These are phyloP conservation scores for Melampsora larici-populina DNA, from an alignment of 1,284 basidiomycete genomes.

Conservation along the genomic window DNA sequence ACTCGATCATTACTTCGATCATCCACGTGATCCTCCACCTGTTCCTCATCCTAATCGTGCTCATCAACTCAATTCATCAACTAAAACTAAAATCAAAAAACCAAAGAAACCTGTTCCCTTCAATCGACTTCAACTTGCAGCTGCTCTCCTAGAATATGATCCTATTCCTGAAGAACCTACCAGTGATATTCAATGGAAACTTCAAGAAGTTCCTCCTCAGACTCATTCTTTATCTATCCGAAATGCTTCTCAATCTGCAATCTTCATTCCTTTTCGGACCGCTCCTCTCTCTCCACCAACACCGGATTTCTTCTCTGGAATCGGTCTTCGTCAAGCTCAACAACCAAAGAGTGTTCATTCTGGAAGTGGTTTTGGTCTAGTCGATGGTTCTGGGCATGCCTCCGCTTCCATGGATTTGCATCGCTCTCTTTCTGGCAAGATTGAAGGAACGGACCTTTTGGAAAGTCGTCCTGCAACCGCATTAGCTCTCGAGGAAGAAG, in stretches of 20 bases:
- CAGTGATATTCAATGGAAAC: constrained; percentile 15
- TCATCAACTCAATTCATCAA: not conserved
- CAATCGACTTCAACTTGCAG: constrained; percentile 41
- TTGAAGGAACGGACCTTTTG: not conserved
- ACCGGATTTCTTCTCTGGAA: constrained; percentile 34
- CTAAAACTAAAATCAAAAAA: constrained; percentile 2
- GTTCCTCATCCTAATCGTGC: not conserved
- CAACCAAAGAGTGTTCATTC: constrained; percentile 2
- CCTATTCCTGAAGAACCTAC: constrained; percentile 1
- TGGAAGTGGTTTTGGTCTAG: constrained; percentile 38
- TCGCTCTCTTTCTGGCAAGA: constrained; percentile 3
- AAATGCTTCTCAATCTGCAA: constrained; percentile 34
- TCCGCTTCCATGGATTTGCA: not conserved
- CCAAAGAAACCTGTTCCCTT: constrained; percentile 20
- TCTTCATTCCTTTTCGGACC: constrained; percentile 39
- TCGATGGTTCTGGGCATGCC: constrained; percentile 8
- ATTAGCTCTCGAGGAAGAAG: not conserved
- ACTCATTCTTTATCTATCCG: not conserved
- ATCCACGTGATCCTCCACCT: constrained; percentile 2
- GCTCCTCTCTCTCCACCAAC: constrained; percentile 15
- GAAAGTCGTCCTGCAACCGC: constrained; percentile 7
- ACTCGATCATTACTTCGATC: not conserved
- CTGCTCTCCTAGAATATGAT: constrained; percentile 40
- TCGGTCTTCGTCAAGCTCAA: constrained; percentile 11
- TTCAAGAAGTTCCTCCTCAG: constrained; percentile 17